Conservation (phyloP, 768 basidiomycete species). For the Galerina marginata region DNA sequence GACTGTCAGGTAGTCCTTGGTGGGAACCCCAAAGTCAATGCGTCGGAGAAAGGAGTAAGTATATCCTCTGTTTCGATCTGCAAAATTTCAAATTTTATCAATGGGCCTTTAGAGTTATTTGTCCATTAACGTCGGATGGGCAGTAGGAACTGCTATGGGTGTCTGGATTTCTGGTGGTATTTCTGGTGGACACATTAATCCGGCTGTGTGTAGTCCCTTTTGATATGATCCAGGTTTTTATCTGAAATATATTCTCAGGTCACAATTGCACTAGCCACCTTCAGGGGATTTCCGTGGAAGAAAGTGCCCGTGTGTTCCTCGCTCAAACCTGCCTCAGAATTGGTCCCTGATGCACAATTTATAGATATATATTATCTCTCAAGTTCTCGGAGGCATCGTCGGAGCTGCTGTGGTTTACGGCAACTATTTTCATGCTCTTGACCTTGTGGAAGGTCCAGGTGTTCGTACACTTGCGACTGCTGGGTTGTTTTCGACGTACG, state of each 20-base stretch:
- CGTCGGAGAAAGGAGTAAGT: constrained; percentile 62
- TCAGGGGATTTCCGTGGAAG: constrained; percentile 78
- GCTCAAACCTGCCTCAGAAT: not conserved
- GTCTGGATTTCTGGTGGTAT: constrained; percentile 71
- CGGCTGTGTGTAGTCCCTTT: constrained; percentile 50
- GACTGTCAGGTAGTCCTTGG: constrained; percentile 63
- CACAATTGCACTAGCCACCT: constrained; percentile 70
- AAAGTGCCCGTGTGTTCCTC: constrained; percentile 64
- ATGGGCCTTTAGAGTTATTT: constrained; percentile 43
- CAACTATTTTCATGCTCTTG: constrained; percentile 72
- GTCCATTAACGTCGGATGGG: constrained; percentile 62
- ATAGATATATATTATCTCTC: constrained; percentile 45
- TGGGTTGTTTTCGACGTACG: constrained; percentile 62
- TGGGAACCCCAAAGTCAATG: constrained; percentile 46
- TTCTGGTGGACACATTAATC: constrained; percentile 80
- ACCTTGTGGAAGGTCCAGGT: constrained; percentile 60
- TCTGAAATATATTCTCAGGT: constrained; percentile 43
- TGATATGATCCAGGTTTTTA: not conserved
- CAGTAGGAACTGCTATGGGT: constrained; percentile 63
- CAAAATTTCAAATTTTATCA: not conserved
- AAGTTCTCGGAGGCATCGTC: constrained; percentile 63
- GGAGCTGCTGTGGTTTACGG: constrained; percentile 65
- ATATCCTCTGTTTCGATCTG: not conserved
- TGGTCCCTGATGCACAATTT: not conserved
- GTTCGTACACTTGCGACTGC: constrained; percentile 66